Percentiles rank a stretch among this genome's conserved stretches.
Conservation (phyloP, 208 protist genomes). For the Acanthamoeba sp. region DNA sequence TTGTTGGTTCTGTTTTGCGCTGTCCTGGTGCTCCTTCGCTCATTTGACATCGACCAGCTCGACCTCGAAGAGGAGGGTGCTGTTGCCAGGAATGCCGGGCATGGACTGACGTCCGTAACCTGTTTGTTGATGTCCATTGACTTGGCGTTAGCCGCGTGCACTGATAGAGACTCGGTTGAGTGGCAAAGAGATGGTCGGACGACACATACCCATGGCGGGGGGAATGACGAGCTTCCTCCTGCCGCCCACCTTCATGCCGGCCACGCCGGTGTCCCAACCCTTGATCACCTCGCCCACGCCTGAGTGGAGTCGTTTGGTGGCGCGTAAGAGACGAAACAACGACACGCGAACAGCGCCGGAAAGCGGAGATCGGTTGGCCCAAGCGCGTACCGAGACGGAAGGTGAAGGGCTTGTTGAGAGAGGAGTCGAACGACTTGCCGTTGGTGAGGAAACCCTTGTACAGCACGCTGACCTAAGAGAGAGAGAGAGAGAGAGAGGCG, state of each 20-base stretch:
- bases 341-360: neutral
- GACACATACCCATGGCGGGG: neutral
- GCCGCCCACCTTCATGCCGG: slow-evolving; percentile 59
- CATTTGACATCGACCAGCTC: slow-evolving; percentile 26
- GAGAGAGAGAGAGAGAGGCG: neutral
- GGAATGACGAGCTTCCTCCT: slow-evolving; percentile 44
- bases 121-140: neutral
- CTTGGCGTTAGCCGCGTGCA: no score
- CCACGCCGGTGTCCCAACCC: slow-evolving; percentile 14
- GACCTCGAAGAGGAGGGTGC: slow-evolving; percentile 59
- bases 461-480: slow-evolving; percentile 32
- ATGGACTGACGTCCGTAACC: slow-evolving; percentile 33
- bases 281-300: slow-evolving; percentile 65
- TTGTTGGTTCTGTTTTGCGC: no score
- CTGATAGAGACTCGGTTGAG: no score
- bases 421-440: slow-evolving; percentile 67
- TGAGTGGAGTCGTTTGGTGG: neutral
- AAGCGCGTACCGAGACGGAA: slow-evolving; percentile 25
- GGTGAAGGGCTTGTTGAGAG: slow-evolving; percentile 62
- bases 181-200: no score
- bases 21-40: neutral
- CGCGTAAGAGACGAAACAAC: neutral
- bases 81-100: slow-evolving; percentile 46
- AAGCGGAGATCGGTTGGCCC: no score
- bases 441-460: slow-evolving; percentile 70